Evolutionary conservation across 345 rosid genomes (phyloP), one percentile per base, ranked within the genome.

Genomic region (Murraya koenigii): DNA sequence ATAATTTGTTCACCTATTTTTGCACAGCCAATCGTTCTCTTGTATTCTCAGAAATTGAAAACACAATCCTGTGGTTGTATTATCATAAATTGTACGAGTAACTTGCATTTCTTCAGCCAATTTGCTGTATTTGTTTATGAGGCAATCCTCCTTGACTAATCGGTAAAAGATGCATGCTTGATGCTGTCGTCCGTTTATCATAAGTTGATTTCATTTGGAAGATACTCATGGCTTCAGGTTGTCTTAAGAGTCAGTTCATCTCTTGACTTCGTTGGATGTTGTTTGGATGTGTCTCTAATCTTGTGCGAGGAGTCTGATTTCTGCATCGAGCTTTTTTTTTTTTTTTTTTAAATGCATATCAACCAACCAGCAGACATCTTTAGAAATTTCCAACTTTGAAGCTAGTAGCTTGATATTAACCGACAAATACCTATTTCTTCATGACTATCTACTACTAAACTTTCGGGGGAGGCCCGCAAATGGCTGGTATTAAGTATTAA

Each of bases 11-110:
- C 39, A 38, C 72, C 75, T 68, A 17, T 61, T 25, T 70, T 66
- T 69, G 75, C 80, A 47, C 66, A 61, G 76, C 83, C 61, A 69
- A 52, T 62, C 67, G 33, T 78, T 74, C 49, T 30, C 23, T 64
- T 59, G 71, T 80, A 61, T 66, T 44, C 49, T 69, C 39, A 23
- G 47, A 65, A 61, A 75, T 20, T 33, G 38, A 30, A 58, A 56
- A 55, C 25, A 79, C 69, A 49, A 64, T 54, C 69, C 73, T 69
- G 55, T 54, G n/a, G 23, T 69, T 65, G 64, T 80, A 56, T 66
- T 35, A 49, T 72, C 58, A 20, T 30, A 58, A 33, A 41, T 20
- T 7, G 13, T 28, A 22, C 52, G 1, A 36, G 22, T 32, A 75
- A 62, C 38, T 74, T 68, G 52, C 69, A 44, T 7, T 6, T 36